Base-by-base conservation (phyloP, 2,329 filamentous ascomycete genomes). In the Exutisphaerella laricina region DNA sequence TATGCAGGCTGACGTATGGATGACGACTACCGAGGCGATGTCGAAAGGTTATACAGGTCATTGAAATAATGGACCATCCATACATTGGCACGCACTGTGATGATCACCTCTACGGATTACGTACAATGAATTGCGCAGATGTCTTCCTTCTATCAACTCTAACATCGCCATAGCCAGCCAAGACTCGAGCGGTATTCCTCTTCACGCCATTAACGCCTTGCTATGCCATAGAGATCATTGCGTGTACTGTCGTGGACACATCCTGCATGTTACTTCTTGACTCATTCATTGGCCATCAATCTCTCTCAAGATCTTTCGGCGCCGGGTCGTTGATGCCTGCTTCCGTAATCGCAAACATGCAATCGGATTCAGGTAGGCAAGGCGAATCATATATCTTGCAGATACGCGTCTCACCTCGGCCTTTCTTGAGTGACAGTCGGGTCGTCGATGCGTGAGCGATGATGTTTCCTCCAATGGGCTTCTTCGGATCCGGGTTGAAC, bases 321-420 rank as follows among this genome's bases (percentile, higher is more conserved):
- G 84, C 86, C 32, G 92, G 92, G 63, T 98, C 92, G 20, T 88
- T 88, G 60, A 98, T 98, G 31, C 92, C 92, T 63, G 96, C 88
- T 67, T 97, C 94, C 44, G 87, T 88, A 64, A 98, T 98, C 34
- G 92, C 90, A 69, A 98, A 98, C 56, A 97, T 69, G 62, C 88
- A 94, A 66, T 98, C 94, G 58, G 88, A 94, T 70, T 98, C 92
- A 0, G 92, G 92, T 52, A 98, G 71, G 67, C 92, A 98, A 2
- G 92, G 92, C 57, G 89, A 97, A 68, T 98, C 94, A 63, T 98
- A 98, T 50, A 98, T 98, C 74, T 97, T 98, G 71, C 92, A 95
- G 55, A 98, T 87, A 71, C 92, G 80, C 16, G 92, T 98, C 73
- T 98, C 92, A 21, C 79, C 92, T 42, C 92, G 78, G 1, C 92